A percentile compares a stretch with the other conserved stretches of the same genome.
Evolutionary conservation across 1,284 basidiomycete species (phyloP).

Genomic region (Cutaneotrichosporon sp.): DNA sequence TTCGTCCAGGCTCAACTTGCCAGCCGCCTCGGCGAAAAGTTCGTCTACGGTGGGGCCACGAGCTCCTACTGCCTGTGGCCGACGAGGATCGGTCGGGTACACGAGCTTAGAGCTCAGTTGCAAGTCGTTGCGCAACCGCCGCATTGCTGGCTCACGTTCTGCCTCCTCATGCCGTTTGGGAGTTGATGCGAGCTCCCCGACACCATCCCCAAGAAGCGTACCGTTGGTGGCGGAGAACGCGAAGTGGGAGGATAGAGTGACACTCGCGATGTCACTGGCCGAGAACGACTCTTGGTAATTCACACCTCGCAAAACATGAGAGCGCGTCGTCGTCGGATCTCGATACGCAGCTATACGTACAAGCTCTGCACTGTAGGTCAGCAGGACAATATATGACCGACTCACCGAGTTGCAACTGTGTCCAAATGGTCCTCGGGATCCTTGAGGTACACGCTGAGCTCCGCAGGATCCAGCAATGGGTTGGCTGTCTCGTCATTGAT

Average conservation of each 20-base stretch:
- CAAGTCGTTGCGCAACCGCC: not conserved
- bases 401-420: slow-evolving; percentile 39
- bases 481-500: slow-evolving; percentile 3
- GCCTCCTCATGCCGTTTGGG: not conserved
- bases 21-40: slow-evolving; percentile 34
- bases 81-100: not conserved
- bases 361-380: slow-evolving; percentile 31
- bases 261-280: not conserved
- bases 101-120: not conserved
- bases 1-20: slow-evolving; percentile 31
- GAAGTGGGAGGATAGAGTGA: not conserved
- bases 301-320: not conserved
- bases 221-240: not conserved
- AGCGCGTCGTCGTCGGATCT: not conserved
- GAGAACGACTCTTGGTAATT: not conserved
- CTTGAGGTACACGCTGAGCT: slow-evolving; percentile 28
- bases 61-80: not conserved
- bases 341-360: slow-evolving; percentile 19
- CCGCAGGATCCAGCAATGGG: slow-evolving; percentile 14
- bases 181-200: not conserved
- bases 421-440: slow-evolving; percentile 38
- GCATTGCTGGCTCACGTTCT: not conserved
- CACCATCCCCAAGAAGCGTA: not conserved
- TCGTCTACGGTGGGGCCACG: slow-evolving; percentile 27
- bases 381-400: not conserved